A percentile compares a stretch with the other conserved stretches of the same genome.
Conservation (phyloP, 1,139 yeast species). For the Geotrichum restrictum region DNA sequence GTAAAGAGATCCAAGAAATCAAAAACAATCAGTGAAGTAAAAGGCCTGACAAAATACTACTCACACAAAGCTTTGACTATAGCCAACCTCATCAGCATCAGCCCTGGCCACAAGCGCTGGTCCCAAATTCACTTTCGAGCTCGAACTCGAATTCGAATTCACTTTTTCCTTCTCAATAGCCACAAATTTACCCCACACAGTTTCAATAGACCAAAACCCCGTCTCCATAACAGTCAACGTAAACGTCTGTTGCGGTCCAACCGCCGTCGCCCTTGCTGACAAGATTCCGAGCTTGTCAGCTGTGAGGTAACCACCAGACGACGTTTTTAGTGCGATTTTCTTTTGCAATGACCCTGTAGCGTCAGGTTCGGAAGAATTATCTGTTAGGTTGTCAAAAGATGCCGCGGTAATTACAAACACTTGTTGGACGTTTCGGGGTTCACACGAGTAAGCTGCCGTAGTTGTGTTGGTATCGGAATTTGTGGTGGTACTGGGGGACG, state of each 20-base stretch:
- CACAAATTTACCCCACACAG: conserved; percentile 25
- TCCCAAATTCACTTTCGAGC: no score
- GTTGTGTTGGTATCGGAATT: conserved; percentile 19
- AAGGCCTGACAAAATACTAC: no score
- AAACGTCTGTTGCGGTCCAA: conserved; percentile 41
- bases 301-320: conserved; percentile 38
- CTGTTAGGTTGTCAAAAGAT: no score
- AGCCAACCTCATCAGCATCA: conserved; percentile 17
- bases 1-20: no score
- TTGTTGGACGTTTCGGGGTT: conserved; percentile 41
- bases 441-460: conserved; percentile 31
- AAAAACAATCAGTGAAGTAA: no score
- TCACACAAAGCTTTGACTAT: conserved; percentile 23
- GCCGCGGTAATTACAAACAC: conserved; percentile 41
- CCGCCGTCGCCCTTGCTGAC: conserved; percentile 39
- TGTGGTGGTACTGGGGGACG: no score
- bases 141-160: no score
- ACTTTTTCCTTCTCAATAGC: conserved; percentile 21
- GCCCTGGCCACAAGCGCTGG: conserved; percentile 9
- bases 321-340: conserved; percentile 37
- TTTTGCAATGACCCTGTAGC: conserved; percentile 16
- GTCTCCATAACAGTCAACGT: conserved; percentile 23
- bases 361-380: conserved; percentile 23
- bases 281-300: conserved; percentile 30
- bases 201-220: conserved; percentile 27